Conservation (phyloP, 495 filamentous ascomycete species). For the Talaromyces wortmannii region DNA sequence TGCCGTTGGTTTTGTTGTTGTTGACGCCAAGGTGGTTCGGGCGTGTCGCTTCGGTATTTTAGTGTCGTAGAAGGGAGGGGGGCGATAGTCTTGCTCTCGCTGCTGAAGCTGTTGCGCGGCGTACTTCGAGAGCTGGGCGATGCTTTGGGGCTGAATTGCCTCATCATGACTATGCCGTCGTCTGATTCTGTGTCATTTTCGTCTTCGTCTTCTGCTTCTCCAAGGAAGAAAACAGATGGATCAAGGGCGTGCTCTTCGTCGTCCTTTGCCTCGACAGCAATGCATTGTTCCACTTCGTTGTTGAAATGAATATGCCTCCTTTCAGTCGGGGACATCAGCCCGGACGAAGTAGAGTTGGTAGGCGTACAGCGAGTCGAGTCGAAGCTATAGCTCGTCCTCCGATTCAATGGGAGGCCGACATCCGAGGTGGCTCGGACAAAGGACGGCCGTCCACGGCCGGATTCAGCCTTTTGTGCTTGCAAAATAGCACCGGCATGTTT, state of each 20-base stretch:
- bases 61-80: constrained; percentile 88
- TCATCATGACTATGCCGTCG: constrained; percentile 85
- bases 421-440: constrained; percentile 60
- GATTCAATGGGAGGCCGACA: constrained; percentile 35
- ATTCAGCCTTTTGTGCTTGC: constrained; percentile 73
- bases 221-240: constrained; percentile 2
- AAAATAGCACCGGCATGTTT: constrained; percentile 91
- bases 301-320: constrained; percentile 93
- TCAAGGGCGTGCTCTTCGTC: constrained; percentile 35
- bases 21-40: constrained; percentile 49
- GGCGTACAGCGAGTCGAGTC: constrained; percentile 18
- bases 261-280: constrained; percentile 80
- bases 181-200: constrained; percentile 58
- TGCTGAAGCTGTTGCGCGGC: constrained; percentile 43
- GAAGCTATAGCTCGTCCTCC: not conserved
- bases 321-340: constrained; percentile 60
- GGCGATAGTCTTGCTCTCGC: constrained; percentile 85
- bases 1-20: constrained; percentile 32
- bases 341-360: constrained; percentile 32
- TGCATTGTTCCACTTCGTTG: constrained; percentile 91
- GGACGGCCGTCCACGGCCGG: constrained; percentile 30
- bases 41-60: constrained; percentile 79
- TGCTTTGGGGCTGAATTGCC: constrained; percentile 36
- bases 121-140: constrained; percentile 33
- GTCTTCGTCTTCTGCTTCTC: constrained; percentile 26